Evolutionary conservation across 352 stramenopile genomes (phyloP).

Genomic region (Phytophthora europaea): DNA sequence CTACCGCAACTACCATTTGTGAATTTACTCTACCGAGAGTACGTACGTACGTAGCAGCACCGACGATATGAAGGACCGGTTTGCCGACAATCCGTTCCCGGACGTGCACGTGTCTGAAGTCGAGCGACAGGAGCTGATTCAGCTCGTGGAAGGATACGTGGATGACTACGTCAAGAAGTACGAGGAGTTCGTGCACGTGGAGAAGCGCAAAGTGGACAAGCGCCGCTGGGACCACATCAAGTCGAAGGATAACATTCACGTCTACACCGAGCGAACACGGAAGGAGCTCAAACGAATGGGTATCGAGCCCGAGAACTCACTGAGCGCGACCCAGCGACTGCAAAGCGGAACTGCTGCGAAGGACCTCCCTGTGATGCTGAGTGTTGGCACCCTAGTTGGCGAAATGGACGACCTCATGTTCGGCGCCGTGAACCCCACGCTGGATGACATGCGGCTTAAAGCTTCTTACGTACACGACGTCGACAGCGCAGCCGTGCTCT

Average conservation of each 20-base stretch:
- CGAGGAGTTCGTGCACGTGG: slow-evolving; percentile 23
- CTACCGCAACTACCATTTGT: slow-evolving; percentile 13
- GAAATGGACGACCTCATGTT: slow-evolving; percentile 47
- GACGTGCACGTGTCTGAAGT: slow-evolving; percentile 20
- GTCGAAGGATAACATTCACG: slow-evolving; percentile 25
- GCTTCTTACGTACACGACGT: slow-evolving; percentile 31
- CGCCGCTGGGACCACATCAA: slow-evolving; percentile 30
- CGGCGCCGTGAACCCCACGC: slow-evolving; percentile 37
- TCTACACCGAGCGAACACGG: slow-evolving; percentile 21
- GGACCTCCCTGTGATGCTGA: slow-evolving; percentile 30
- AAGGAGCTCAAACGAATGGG: slow-evolving; percentile 14
- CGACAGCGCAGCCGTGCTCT: slow-evolving; percentile 26
- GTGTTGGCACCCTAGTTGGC: slow-evolving; percentile 29
- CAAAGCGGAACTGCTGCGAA: neutral
- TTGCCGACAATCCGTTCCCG: slow-evolving; percentile 17
- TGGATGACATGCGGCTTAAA: slow-evolving; percentile 41
- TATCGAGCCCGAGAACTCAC: slow-evolving; percentile 18
- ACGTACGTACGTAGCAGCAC: neutral
- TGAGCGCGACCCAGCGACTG: slow-evolving; percentile 8
- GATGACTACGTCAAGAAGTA: slow-evolving; percentile 39
- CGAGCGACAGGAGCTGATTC: slow-evolving; percentile 20
- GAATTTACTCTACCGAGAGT: slow-evolving; percentile 23
- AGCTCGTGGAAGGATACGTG: slow-evolving; percentile 23
- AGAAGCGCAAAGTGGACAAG: slow-evolving; percentile 29
- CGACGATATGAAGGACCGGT: slow-evolving; percentile 23